Evolutionary conservation across 2,329 filamentous ascomycete species (phyloP).

Genomic region (Neocucurbitaria cava): DNA sequence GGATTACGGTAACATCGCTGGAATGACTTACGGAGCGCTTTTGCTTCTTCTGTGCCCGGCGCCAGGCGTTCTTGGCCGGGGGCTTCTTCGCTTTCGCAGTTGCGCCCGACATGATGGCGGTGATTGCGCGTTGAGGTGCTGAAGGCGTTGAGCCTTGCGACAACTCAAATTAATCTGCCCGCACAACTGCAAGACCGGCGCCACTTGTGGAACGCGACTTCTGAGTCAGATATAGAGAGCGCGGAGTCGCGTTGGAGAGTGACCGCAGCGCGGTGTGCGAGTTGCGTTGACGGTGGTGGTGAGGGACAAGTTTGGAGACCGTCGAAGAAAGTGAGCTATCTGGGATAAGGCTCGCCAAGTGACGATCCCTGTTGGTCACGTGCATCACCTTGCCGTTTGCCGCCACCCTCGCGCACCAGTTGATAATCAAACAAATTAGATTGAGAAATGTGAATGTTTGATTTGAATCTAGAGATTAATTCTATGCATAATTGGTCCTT

Average conservation of each 20-base stretch:
- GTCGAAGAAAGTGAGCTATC: background rate
- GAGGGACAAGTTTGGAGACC: background rate
- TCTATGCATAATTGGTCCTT: background rate
- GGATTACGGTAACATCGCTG: background rate
- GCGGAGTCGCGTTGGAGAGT: background rate
- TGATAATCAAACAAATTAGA: too few species aligned
- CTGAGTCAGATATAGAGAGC: background rate
- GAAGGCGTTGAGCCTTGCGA: background rate
- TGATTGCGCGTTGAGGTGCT: slow-evolving; percentile 14
- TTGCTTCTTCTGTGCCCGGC: slow-evolving; percentile 93
- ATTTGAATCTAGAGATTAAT: too few species aligned
- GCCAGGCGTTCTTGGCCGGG: slow-evolving; percentile 92
- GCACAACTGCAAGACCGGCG: background rate
- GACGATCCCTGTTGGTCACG: background rate
- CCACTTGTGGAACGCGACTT: background rate
- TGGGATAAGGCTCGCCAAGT: background rate
- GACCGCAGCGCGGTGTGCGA: background rate
- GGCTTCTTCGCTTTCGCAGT: slow-evolving; percentile 58
- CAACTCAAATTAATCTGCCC: background rate
- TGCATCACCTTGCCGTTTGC: background rate
- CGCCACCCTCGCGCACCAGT: background rate
- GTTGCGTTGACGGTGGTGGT: background rate
- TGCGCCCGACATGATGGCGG: slow-evolving; percentile 37
- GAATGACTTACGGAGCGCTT: slow-evolving; percentile 67
- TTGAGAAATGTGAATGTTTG: too few species aligned